A percentile compares a stretch with the other conserved stretches of the same genome.
These are phyloP conservation scores for Holtermannia corniformis DNA, from an alignment of 768 basidiomycete species.

Conservation along the genomic window DNA sequence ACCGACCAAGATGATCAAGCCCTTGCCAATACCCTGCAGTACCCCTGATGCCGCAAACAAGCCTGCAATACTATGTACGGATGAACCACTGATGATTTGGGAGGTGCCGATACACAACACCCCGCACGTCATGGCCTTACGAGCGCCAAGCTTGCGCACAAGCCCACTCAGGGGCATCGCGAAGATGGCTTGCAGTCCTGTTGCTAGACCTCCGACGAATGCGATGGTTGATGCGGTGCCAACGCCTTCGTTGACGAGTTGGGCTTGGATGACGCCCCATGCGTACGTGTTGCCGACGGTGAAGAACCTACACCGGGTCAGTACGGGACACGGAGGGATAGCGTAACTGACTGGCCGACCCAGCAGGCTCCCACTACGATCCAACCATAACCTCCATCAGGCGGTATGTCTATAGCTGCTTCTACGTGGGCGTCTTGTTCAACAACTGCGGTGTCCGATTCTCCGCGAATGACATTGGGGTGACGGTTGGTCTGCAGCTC, in stretches of 20 bases:
- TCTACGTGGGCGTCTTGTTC: too few relatives aligned
- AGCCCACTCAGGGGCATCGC: conserved; percentile 12
- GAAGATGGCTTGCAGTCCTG: conserved; percentile 10
- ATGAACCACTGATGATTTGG: conserved; percentile 9
- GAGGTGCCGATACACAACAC: conserved; percentile 6
- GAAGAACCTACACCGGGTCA: too few relatives aligned
- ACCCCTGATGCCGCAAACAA: conserved; percentile 13
- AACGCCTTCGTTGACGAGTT: conserved; percentile 8
- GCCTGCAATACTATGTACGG: conserved; percentile 6
- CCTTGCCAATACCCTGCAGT: conserved; percentile 10
- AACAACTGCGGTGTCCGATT: too few relatives aligned
- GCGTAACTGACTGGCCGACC: too few relatives aligned
- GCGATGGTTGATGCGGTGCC: conserved; percentile 18
- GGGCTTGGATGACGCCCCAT: conserved; percentile 20
- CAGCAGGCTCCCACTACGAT: too few relatives aligned
- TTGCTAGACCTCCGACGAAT: conserved; percentile 16
- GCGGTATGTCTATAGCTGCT: too few relatives aligned
- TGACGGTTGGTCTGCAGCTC: too few relatives aligned
- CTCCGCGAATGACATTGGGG: too few relatives aligned
- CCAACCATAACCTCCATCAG: too few relatives aligned
- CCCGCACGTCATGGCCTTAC: conserved; percentile 4
- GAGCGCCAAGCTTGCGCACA: conserved; percentile 13
- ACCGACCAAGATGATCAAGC: conserved; percentile 4
- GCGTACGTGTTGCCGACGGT: conserved; percentile 6
- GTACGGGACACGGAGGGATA: too few relatives aligned